Evolutionary conservation across 148 eudicot genomes (phyloP).

Genomic region (Linanthus parryae): DNA sequence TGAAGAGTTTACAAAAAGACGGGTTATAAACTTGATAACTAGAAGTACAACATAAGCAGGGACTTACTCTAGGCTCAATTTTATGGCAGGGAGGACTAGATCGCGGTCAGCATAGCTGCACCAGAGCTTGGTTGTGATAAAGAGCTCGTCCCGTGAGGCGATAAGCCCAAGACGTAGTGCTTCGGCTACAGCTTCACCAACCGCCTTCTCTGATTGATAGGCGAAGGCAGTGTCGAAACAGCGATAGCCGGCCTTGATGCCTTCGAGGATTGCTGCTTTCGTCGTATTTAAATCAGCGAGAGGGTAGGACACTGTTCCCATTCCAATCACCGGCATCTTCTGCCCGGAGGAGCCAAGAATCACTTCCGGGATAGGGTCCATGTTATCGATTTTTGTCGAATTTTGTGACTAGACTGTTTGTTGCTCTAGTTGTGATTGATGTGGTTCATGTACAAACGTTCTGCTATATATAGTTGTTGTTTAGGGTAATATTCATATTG

Average conservation of each 20-base stretch:
- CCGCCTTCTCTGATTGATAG: slow-evolving; percentile 1
- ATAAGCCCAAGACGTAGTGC: slow-evolving; percentile 36
- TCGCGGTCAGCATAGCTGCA: slow-evolving; percentile 34
- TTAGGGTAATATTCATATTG: too few relatives aligned
- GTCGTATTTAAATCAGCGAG: neutral
- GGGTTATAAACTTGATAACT: neutral
- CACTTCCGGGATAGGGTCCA: too few relatives aligned
- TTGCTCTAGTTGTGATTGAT: too few relatives aligned
- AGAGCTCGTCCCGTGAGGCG: slow-evolving; percentile 51
- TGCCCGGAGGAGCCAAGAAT: too few relatives aligned
- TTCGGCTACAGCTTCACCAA: slow-evolving; percentile 37
- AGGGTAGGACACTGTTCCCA: slow-evolving; percentile 2
- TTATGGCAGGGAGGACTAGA: slow-evolving; percentile 41
- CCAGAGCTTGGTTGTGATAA: slow-evolving; percentile 61
- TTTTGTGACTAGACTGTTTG: too few relatives aligned
- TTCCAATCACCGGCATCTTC: neutral
- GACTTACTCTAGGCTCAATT: slow-evolving; percentile 36
- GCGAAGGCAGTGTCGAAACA: neutral
- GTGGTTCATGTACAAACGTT: too few relatives aligned
- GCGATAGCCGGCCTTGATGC: neutral
- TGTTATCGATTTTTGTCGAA: too few relatives aligned
- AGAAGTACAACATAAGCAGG: neutral
- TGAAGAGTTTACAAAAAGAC: neutral
- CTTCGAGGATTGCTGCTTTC: slow-evolving; percentile 3
- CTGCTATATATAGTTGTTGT: too few relatives aligned